Conservation (phyloP, 495 filamentous ascomycete genomes). For the Filosporella fistucella region DNA sequence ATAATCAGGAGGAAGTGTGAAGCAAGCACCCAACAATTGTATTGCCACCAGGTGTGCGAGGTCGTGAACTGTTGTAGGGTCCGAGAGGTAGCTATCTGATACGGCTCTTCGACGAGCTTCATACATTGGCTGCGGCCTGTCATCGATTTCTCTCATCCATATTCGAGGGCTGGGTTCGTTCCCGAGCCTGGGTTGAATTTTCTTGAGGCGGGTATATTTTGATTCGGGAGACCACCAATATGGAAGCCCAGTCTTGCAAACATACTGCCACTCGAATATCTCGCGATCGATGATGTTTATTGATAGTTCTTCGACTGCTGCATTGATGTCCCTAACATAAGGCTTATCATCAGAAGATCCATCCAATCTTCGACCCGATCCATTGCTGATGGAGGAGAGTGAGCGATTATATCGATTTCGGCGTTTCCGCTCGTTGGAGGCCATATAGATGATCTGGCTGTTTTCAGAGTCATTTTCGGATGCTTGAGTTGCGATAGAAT, state of each 20-base stretch:
- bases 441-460: slow-evolving; percentile 21
- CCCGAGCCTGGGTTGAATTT: background rate
- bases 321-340: background rate
- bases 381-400: slow-evolving; percentile 14
- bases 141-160: slow-evolving; percentile 9
- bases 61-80: slow-evolving; percentile 9
- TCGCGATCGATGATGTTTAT: slow-evolving; percentile 20
- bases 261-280: slow-evolving; percentile 24
- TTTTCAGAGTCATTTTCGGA: no score
- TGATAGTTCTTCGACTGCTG: slow-evolving; percentile 2
- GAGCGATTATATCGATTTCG: background rate
- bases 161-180: slow-evolving; percentile 1
- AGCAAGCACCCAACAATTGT: slow-evolving; percentile 27
- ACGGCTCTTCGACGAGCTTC: slow-evolving; percentile 8
- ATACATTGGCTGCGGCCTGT: background rate
- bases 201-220: slow-evolving; percentile 13
- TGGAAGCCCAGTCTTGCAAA: slow-evolving; percentile 21
- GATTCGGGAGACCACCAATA: slow-evolving; percentile 23
- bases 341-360: background rate
- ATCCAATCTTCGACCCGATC: slow-evolving; percentile 3
- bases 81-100: slow-evolving; percentile 16
- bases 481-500: no score
- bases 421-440: background rate
- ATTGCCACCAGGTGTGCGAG: slow-evolving; percentile 25
- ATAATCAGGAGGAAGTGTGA: slow-evolving; percentile 22